Base-by-base conservation (phyloP, 2,329 filamentous ascomycete genomes). In the Hansfordia pulvinata region DNA sequence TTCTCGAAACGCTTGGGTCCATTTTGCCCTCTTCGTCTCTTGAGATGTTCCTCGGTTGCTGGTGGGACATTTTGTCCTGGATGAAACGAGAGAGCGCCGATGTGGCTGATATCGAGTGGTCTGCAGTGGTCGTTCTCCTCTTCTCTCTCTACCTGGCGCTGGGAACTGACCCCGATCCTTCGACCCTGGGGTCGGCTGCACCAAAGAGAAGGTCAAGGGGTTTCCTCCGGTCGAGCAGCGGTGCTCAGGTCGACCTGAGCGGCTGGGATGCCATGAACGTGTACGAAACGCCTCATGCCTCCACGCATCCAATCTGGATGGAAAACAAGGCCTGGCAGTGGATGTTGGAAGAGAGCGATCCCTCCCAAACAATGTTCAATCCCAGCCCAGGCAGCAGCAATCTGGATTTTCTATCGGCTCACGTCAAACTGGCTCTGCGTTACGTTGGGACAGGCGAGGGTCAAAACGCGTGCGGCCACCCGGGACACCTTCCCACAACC, bases 51-150 rank as follows among this genome's bases (percentile, higher is more conserved):
- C 53, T 81, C 30, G 63, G 74, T 8, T 71, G 67, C 3, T 86
- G 80, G 77, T 80, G 79, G 66, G 75, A 82, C 43, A 62, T 70
- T 12, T 66, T 79, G 51, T 69, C 72, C 34, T 88, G 80, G 80
- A 56, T 82, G 20, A 54, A 56, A 17, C 42, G 51, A 8, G 61
- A 63, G 30, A 55, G 61, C 4, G 51, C 62, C 4, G 43, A 55
- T 6, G 45, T 60, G 10, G 49, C 52, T 4, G 63, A 77, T 34
- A 30, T 55, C 2, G 81, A 86, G 47, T 86, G 79, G 79, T 77
- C 76, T 4, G 69, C 74, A 3, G 46, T 79, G 24, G 60, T 72
- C 3, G 60, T 80, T 8, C 57, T 77, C 8, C 49, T 86, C 3
- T 63, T 83, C 23, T 58, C 69, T 4, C 60, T 79, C 31, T 77